phyloP scores from a whole-genome alignment of 2,329 filamentous ascomycete genomes.

The Neofusicoccum sp. region DNA sequence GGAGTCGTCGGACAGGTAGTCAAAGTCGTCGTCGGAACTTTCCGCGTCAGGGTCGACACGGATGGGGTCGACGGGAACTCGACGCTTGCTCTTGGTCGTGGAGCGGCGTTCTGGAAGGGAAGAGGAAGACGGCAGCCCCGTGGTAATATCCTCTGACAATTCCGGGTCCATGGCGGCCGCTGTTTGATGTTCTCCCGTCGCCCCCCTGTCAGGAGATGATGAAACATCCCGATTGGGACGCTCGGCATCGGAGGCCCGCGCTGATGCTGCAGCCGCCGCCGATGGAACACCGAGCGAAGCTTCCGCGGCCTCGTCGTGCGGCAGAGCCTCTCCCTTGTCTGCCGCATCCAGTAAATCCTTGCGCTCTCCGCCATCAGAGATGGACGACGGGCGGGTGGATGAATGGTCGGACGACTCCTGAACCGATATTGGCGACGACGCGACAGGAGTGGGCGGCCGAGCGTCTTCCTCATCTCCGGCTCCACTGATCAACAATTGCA shows the following conservation, averaged over 20 bases:
- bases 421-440: constrained; percentile 38
- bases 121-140: constrained; percentile 14
- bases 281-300: constrained; percentile 16
- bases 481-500: constrained; percentile 47
- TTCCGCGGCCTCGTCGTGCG: neutral
- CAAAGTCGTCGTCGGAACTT: constrained; percentile 31
- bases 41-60: constrained; percentile 14
- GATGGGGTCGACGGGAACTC: constrained; percentile 15
- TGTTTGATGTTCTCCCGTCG: constrained; percentile 19
- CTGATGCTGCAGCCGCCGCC: constrained; percentile 9
- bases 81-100: constrained; percentile 16
- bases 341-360: constrained; percentile 22
- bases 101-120: constrained; percentile 17
- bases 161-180: constrained; percentile 11
- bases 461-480: constrained; percentile 35
- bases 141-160: constrained; percentile 13
- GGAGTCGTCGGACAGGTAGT: constrained; percentile 70
- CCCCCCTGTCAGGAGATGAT: constrained; percentile 19
- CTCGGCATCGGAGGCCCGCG: constrained; percentile 13
- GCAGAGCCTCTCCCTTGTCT: constrained; percentile 21
- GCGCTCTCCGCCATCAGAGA: constrained; percentile 37
- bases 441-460: constrained; percentile 32
- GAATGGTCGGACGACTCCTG: constrained; percentile 37
- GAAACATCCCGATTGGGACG: constrained; percentile 16
- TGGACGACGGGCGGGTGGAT: constrained; percentile 39